A percentile compares a stretch with the other conserved stretches of the same genome.
These are phyloP conservation scores for Globisporangium middletonii DNA, from an alignment of 352 stramenopile genomes.

Conservation along the genomic window DNA sequence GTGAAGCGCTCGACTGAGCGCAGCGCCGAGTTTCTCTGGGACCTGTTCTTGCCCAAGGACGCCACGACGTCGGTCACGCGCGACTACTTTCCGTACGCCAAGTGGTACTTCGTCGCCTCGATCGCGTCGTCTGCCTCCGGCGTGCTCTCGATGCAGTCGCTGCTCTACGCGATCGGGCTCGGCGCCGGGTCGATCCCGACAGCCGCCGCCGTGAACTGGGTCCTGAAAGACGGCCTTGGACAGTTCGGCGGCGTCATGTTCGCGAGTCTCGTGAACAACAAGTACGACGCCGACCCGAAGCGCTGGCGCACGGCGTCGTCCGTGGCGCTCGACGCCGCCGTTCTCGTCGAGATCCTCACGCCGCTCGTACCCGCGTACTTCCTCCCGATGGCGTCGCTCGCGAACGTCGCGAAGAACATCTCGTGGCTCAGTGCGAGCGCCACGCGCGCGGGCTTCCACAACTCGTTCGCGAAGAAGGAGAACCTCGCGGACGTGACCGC, in stretches of 20 bases:
- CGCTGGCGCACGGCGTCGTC: constrained; percentile 90
- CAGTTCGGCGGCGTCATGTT: constrained; percentile 96
- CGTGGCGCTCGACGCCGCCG: constrained; percentile 87
- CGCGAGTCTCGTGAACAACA: constrained; percentile 85
- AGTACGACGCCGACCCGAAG: constrained; percentile 94
- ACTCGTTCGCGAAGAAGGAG: constrained; percentile 81
- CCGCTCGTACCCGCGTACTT: constrained; percentile 78
- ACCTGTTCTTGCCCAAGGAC: constrained; percentile 88
- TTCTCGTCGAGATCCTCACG: constrained; percentile 90
- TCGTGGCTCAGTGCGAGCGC: constrained; percentile 93
- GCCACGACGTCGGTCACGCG: constrained; percentile 77
- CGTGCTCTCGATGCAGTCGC: constrained; percentile 92
- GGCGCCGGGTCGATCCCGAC: constrained; percentile 79
- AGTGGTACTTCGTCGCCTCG: constrained; percentile 78
- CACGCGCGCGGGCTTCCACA: constrained; percentile 92
- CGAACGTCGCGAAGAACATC: constrained; percentile 95
- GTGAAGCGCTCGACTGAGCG: constrained; percentile 25
- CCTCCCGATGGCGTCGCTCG: constrained; percentile 84
- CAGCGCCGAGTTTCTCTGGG: constrained; percentile 45
- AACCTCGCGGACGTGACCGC: constrained; percentile 97
- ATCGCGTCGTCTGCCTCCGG: constrained; percentile 78
- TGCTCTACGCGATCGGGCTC: constrained; percentile 93
- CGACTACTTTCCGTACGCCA: constrained; percentile 86
- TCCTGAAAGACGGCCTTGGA: constrained; percentile 95
- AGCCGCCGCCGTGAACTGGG: constrained; percentile 94